Evolutionary conservation across 208 protist species (phyloP), one percentile per base, ranked within the genome.

Genomic region (Crithidia bombi): DNA sequence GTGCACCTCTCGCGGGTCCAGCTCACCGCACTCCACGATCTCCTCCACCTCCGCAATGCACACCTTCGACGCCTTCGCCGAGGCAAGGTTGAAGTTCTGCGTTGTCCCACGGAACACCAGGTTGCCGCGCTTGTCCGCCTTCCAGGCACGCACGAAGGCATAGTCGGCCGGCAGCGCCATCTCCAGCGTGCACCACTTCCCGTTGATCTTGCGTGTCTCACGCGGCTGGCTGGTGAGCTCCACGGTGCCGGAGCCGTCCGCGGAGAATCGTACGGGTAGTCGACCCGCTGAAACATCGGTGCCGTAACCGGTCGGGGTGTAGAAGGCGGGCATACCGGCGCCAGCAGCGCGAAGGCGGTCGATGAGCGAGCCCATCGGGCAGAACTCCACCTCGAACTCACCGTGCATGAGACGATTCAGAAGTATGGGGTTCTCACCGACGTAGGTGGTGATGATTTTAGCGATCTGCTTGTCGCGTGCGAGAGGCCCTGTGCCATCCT

Each of bases 11-110:
- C 98, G 81, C 11, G 96, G 95, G 55, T 94, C 76, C 19, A 99
- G 69, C 67, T 90, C 66, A 36, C 96, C 97, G 9, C 74, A 73
- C 66, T 95, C 83, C 15, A 99, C 95, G 14, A 99, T 82, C 69
- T 98, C 91, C 73, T 98, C 96, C 12, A 98, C 93, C 79, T 98
- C 93, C 4, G 83, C 97, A 65, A 99, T 98, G 39, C 82, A 91
- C 26, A 97, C 74, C 41, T 89, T 82, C 28, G 68, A 89, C 0
- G 90, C 94, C 33, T 80, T 89, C 1, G 97, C 97, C 15, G 83
- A 68, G 28, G 83, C 50, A 26, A 88, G 55, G 79, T 99, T 99
- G 68, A 98, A 96, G 69, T 98, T 98, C 52, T 90, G 71, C 10
- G 97, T 84, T 3, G 96, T 98, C 36, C 89, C 87, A 66, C 86